Conservation (phyloP, 2,329 filamentous ascomycete species). For the Nothopassalora personata region DNA sequence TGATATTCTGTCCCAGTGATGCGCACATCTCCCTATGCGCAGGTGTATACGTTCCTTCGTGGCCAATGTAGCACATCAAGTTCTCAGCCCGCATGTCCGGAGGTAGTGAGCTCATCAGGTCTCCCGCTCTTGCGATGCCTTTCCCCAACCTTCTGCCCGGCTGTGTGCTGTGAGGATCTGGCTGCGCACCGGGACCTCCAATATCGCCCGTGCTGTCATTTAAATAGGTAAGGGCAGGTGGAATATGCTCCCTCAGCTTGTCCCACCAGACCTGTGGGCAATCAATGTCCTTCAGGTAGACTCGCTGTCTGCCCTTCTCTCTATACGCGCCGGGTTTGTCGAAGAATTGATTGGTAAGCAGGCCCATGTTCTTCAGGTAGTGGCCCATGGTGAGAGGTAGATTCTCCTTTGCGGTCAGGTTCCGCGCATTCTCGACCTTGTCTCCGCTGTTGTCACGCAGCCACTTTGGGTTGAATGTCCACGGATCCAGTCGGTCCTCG, state of each 20-base stretch:
- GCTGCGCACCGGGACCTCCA: constrained; percentile 52
- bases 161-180: constrained; percentile 38
- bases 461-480: constrained; percentile 77
- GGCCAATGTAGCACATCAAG: constrained; percentile 96
- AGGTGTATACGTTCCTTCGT: constrained; percentile 95
- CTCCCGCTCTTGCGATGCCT: constrained; percentile 69
- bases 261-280: constrained; percentile 84
- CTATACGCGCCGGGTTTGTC: constrained; percentile 65
- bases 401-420: constrained; percentile 66
- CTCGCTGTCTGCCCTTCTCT: constrained; percentile 72
- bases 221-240: constrained; percentile 79
- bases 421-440: constrained; percentile 79
- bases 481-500: constrained; percentile 65
- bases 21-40: constrained; percentile 97
- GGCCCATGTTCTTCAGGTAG: constrained; percentile 81
- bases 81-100: constrained; percentile 87
- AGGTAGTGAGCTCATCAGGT: constrained; percentile 90
- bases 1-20: constrained; percentile 92
- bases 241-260: constrained; percentile 70
- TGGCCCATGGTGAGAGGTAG: constrained; percentile 83
- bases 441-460: constrained; percentile 71
- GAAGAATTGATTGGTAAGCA: constrained; percentile 75
- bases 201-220: constrained; percentile 67
- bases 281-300: constrained; percentile 97
- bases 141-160: constrained; percentile 46